Percentiles rank a stretch among this genome's conserved stretches.
These are phyloP conservation scores for Populus simonii DNA, from an alignment of 345 rosid genomes.

Conservation along the genomic window DNA sequence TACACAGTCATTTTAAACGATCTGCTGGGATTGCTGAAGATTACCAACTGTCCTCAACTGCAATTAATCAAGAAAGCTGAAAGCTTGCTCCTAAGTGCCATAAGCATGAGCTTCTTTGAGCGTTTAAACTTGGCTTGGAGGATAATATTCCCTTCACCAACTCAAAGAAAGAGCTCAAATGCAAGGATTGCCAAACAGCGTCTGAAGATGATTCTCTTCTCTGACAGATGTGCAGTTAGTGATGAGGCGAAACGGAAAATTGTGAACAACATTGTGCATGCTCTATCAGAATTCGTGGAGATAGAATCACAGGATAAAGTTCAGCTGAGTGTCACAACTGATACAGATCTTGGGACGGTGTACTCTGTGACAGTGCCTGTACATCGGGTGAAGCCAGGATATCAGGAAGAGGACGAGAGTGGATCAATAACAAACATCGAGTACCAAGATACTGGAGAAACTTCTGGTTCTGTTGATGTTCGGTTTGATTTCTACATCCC, in stretches of 20 bases:
- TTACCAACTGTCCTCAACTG: conserved; percentile 47
- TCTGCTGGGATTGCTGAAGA: conserved; percentile 50
- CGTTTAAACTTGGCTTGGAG: conserved; percentile 89
- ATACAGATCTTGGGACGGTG: conserved; percentile 79
- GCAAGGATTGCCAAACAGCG: conserved; percentile 95
- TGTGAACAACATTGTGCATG: conserved; percentile 67
- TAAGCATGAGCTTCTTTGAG: conserved; percentile 79
- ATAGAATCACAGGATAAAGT: conserved; percentile 95
- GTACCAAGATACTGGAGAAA: conserved; percentile 64
- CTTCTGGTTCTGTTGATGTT: conserved; percentile 84
- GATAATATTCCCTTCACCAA: conserved; percentile 77
- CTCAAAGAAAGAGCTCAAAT: conserved; percentile 73
- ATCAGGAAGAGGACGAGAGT: conserved; percentile 60
- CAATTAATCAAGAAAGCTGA: conserved; percentile 66
- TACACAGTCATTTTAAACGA: conserved; percentile 32
- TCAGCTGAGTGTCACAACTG: conserved; percentile 80
- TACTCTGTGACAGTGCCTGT: conserved; percentile 95
- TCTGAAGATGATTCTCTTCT: conserved; percentile 95
- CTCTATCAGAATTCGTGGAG: conserved; percentile 87
- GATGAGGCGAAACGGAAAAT: conserved; percentile 89
- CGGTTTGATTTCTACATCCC: conserved; percentile 88
- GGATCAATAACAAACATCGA: conserved; percentile 71
- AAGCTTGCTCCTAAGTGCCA: conserved; percentile 63
- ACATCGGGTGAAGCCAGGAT: conserved; percentile 79
- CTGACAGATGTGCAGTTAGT: conserved; percentile 91